Percentiles rank a stretch among this genome's conserved stretches.
Conservation (phyloP, 441 rosid species). For the Pelargonium hybrid region DNA sequence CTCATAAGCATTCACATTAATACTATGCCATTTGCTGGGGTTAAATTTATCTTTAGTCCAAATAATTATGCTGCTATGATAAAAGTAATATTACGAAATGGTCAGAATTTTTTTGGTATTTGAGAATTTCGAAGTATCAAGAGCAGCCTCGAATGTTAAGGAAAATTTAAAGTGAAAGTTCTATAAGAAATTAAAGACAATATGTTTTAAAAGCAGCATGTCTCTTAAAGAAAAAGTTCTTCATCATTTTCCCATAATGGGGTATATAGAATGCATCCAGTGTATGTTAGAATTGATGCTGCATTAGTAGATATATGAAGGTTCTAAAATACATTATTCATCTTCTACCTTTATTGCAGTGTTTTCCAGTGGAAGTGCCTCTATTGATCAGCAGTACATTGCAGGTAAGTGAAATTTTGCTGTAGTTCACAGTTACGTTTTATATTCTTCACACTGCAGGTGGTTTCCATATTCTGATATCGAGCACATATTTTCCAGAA, state of each 20-base stretch:
- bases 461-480: slow-evolving; percentile 10
- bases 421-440: background rate
- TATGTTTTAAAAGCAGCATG: background rate
- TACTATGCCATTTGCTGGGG: background rate
- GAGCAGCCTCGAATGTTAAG: background rate
- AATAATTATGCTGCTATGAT: background rate
- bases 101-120: background rate
- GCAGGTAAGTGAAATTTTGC: slow-evolving; percentile 41
- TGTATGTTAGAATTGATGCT: background rate
- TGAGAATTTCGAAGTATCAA: background rate
- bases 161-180: background rate
- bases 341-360: slow-evolving; percentile 35
- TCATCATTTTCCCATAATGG: no score
- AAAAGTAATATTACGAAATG: background rate
- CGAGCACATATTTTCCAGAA: slow-evolving; percentile 39
- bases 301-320: background rate
- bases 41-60: background rate
- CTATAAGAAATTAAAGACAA: background rate
- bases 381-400: slow-evolving; percentile 69
- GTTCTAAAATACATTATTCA: background rate
- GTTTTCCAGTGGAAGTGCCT: slow-evolving; percentile 82
- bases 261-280: no score
- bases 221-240: background rate
- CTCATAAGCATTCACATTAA: background rate
- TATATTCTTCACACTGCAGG: slow-evolving; percentile 8